Evolutionary conservation across 208 protist species (phyloP), one percentile per base, ranked within the genome.

Genomic region (Crithidia acanthocephali): DNA sequence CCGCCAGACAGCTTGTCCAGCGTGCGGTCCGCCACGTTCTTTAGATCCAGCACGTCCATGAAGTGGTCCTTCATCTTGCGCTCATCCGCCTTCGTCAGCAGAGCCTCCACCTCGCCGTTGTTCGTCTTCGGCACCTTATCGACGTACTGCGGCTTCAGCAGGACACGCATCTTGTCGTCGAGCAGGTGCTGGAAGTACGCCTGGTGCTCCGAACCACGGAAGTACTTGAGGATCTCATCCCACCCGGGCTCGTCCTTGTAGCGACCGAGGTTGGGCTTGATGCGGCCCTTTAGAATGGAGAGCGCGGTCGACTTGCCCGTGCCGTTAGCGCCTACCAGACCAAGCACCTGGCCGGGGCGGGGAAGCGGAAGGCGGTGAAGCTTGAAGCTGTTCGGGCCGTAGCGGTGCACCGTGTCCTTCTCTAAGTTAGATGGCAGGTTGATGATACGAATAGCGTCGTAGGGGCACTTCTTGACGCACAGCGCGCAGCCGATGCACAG

Each of bases 301-400:
- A 99, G 90, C 0, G 99, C 99, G 8, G 99, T 99, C 23, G 98
- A 99, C 86, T 99, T 99, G 64, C 99, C 99, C 52, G 99, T 99
- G 94, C 99, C 99, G 90, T 99, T 99, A 18, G 98, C 98, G 57
- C 99, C 99, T 23, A 99, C 99, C 9, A 99, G 90, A 62, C 99
- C 99, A 16, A 99, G 91, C 16, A 99, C 99, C 80, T 99, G 97
- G 25, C 99, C 99, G 22, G 98, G 97, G 52, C 99, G 92, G 52
- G 99, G 99, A 27, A 95, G 94, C 47, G 99, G 99, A 22, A 99
- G 90, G 25, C 98, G 85, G 74, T 99, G 99, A 13, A 99, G 92
- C 87, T 99, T 99, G 92, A 99, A 99, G 42, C 95, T 94, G 90
- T 99, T 99, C 37, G 98, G 88, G 37, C 98, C 97, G 84, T 99